These are phyloP conservation scores for Helichrysum umbraculigerum DNA, from an alignment of 129 eudicot genomes.

Conservation along the genomic window DNA sequence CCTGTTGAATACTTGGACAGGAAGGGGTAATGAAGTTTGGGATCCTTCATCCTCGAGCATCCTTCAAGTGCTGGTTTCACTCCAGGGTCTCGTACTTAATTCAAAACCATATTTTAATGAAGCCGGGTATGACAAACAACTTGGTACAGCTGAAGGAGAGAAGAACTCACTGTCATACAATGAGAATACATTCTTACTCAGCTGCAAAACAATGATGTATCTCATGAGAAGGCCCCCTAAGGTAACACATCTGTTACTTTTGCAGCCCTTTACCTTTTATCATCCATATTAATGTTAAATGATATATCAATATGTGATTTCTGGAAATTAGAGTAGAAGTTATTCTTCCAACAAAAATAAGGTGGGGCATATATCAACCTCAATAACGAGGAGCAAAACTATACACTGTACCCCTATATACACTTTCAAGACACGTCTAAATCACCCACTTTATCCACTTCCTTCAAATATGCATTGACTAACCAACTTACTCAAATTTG, in stretches of 20 bases:
- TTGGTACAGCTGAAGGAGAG: slow-evolving; percentile 98
- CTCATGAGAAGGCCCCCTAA: slow-evolving; percentile 93
- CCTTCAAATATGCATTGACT: neutral
- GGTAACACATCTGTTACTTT: slow-evolving; percentile 42
- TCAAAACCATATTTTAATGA: slow-evolving; percentile 95
- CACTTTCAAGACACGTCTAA: neutral
- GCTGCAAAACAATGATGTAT: slow-evolving; percentile 96
- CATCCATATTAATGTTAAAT: neutral
- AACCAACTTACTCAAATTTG: slow-evolving; percentile 3
- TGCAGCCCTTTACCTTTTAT: neutral
- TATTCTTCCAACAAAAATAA: neutral
- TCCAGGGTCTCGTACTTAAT: slow-evolving; percentile 96
- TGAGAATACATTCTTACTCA: slow-evolving; percentile 90
- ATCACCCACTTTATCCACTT: neutral
- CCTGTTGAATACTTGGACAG: slow-evolving; percentile 92
- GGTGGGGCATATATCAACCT: neutral
- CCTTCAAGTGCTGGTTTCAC: slow-evolving; percentile 96
- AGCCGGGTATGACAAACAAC: slow-evolving; percentile 98
- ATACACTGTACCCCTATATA: neutral
- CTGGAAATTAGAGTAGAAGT: neutral
- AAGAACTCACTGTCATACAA: slow-evolving; percentile 93
- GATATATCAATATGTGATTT: neutral
- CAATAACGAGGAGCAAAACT: neutral
- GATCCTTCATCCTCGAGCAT: slow-evolving; percentile 92
- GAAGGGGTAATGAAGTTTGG: slow-evolving; percentile 99